Conservation (phyloP, 139 green algal species). For the Volvox africanus region DNA sequence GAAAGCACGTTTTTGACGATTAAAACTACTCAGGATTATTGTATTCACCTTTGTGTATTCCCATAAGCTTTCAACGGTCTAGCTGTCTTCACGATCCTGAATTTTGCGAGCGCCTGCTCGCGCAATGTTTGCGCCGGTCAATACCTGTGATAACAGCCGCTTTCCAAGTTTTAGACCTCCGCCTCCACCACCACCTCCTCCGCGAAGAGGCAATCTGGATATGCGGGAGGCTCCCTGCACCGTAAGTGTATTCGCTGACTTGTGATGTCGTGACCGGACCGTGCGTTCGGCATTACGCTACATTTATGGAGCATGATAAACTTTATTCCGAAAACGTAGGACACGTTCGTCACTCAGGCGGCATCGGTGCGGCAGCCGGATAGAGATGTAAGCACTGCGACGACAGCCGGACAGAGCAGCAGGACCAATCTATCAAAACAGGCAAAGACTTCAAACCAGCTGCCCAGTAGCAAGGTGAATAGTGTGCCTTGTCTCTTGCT, state of each 20-base stretch:
- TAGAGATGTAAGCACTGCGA: no score
- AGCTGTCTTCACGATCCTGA: neutral
- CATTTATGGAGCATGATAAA: no score
- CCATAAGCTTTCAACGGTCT: no score
- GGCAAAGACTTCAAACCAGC: neutral
- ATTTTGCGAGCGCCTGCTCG: neutral
- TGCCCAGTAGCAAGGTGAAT: conserved; percentile 3
- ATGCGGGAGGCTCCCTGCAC: neutral
- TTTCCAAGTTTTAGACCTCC: neutral
- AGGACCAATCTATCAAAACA: neutral
- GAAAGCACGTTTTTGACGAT: no score
- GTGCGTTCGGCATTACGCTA: no score
- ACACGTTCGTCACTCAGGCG: no score
- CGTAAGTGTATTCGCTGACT: neutral
- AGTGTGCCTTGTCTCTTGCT: neutral
- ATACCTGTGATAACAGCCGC: neutral
- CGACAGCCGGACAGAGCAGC: neutral
- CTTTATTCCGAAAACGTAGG: no score
- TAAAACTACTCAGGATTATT: no score
- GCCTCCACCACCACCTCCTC: conserved; percentile 12
- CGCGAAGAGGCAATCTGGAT: neutral
- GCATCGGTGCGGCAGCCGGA: no score
- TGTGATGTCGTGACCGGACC: no score
- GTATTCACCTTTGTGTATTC: no score
- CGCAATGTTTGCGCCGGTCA: conserved; percentile 5